Evolutionary conservation across 495 filamentous ascomycete genomes (phyloP).

Genomic region (Lasiosphaeria miniovina): DNA sequence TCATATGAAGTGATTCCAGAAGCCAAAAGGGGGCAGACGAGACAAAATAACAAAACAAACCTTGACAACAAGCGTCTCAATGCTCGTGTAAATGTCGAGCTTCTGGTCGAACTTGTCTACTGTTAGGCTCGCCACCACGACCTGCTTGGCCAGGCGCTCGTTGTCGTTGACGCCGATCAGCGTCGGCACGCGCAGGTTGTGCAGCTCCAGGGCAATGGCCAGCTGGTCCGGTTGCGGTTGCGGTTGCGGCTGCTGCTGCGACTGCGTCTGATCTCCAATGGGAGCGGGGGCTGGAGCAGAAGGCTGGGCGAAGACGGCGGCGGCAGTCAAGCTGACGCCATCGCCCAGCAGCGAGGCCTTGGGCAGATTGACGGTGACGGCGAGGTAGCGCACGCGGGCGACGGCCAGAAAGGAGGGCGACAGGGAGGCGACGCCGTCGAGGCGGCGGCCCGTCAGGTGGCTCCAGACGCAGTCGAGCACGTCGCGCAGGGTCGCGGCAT

Average conservation of each 20-base stretch:
- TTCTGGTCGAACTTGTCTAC: constrained; percentile 42
- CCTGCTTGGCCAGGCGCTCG: constrained; percentile 57
- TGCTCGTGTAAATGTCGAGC: constrained; percentile 42
- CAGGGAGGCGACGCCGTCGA: not conserved
- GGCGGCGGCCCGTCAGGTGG: constrained; percentile 27
- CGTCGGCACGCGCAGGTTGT: constrained; percentile 53
- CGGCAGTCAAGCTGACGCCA: constrained; percentile 42
- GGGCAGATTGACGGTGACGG: constrained; percentile 43
- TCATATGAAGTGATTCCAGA: not conserved
- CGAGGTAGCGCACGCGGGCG: constrained; percentile 31
- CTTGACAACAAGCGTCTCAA: constrained; percentile 51
- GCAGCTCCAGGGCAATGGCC: constrained; percentile 31
- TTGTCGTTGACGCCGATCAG: constrained; percentile 60
- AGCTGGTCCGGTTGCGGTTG: constrained; percentile 15
- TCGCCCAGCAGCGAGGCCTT: constrained; percentile 52
- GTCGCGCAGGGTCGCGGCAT: constrained; percentile 17
- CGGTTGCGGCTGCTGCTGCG: too few species aligned
- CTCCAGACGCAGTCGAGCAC: constrained; percentile 34
- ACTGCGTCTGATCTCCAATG: too few species aligned
- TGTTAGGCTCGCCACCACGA: constrained; percentile 52
- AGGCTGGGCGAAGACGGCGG: constrained; percentile 27
- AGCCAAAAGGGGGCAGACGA: not conserved
- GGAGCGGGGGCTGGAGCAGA: too few species aligned
- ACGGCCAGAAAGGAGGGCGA: constrained; percentile 1
- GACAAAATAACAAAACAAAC: constrained; percentile 28